phyloP scores from a whole-genome alignment of 345 rosid genomes.

The Sapria himalayana region DNA sequence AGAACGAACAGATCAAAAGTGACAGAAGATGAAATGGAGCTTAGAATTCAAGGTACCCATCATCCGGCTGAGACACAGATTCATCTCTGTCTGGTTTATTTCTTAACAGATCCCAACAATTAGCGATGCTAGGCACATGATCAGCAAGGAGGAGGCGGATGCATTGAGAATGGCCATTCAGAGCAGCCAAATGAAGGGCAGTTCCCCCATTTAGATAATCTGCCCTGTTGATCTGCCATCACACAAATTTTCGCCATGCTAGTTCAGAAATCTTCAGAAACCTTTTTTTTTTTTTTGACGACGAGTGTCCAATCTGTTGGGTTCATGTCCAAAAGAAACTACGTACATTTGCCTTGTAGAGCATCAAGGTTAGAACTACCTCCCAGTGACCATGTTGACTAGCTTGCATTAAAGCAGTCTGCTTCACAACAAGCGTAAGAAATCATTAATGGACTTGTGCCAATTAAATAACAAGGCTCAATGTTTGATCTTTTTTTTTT shows the following conservation, averaged over 20 bases:
- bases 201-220: slow-evolving; percentile 92
- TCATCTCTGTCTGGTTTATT: slow-evolving; percentile 14
- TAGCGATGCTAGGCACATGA: slow-evolving; percentile 51
- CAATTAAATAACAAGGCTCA: too few species aligned
- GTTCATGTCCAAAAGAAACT: too few species aligned
- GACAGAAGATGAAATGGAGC: neutral
- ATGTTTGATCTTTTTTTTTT: too few species aligned
- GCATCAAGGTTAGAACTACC: slow-evolving; percentile 70
- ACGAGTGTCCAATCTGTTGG: too few species aligned
- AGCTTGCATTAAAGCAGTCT: slow-evolving; percentile 99
- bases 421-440: slow-evolving; percentile 8
- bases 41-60: slow-evolving; percentile 16
- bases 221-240: slow-evolving; percentile 55
- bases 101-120: slow-evolving; percentile 29
- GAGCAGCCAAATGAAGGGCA: slow-evolving; percentile 82
- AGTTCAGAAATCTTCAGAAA: slow-evolving; percentile 4
- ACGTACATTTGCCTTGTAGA: slow-evolving; percentile 78
- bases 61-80: slow-evolving; percentile 32
- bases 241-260: slow-evolving; percentile 8
- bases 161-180: slow-evolving; percentile 77
- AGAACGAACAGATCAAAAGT: neutral
- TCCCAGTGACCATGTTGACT: slow-evolving; percentile 99
- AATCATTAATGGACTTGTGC: too few species aligned
- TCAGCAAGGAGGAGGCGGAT: slow-evolving; percentile 79
- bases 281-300: too few species aligned